These are phyloP conservation scores for Penicillium capsulatum DNA, from an alignment of 2,329 filamentous ascomycete genomes.

Conservation along the genomic window DNA sequence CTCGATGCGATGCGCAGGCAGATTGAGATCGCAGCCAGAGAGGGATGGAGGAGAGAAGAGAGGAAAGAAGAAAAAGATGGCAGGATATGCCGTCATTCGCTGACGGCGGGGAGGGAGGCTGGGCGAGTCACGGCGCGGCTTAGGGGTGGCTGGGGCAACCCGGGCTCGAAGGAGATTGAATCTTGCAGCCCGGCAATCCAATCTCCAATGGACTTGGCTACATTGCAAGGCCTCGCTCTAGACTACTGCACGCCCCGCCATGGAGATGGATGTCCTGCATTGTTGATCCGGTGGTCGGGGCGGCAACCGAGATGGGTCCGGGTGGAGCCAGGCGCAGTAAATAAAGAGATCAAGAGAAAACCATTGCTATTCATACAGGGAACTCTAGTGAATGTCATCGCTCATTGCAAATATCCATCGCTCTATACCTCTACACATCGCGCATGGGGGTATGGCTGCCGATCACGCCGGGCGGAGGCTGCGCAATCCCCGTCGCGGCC, in stretches of 20 bases:
- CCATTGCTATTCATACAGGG: constrained; percentile 1
- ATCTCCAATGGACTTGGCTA: too few species aligned
- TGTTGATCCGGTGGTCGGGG: constrained; percentile 12
- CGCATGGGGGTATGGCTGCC: constrained; percentile 11
- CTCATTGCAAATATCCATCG: neutral
- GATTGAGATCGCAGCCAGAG: constrained; percentile 11
- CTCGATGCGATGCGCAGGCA: constrained; percentile 13
- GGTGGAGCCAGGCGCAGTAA: too few species aligned
- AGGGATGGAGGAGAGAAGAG: constrained; percentile 9
- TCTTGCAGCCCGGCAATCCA: too few species aligned
- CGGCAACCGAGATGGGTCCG: constrained; percentile 12
- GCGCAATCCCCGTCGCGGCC: constrained; percentile 6
- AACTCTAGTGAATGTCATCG: neutral
- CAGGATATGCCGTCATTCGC: constrained; percentile 14
- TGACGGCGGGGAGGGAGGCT: constrained; percentile 22
- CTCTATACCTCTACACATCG: constrained; percentile 9
- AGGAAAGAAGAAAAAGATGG: constrained; percentile 8
- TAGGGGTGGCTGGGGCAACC: constrained; percentile 32
- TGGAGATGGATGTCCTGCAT: constrained; percentile 20
- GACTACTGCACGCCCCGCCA: neutral
- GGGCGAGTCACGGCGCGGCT: constrained; percentile 25
- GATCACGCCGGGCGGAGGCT: constrained; percentile 10
- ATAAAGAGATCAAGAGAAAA: too few species aligned
- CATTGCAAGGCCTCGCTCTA: too few species aligned
- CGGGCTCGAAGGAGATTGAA: too few species aligned